Evolutionary conservation across 129 eudicot genomes (phyloP).

Genomic region (Flaveria trinervia): DNA sequence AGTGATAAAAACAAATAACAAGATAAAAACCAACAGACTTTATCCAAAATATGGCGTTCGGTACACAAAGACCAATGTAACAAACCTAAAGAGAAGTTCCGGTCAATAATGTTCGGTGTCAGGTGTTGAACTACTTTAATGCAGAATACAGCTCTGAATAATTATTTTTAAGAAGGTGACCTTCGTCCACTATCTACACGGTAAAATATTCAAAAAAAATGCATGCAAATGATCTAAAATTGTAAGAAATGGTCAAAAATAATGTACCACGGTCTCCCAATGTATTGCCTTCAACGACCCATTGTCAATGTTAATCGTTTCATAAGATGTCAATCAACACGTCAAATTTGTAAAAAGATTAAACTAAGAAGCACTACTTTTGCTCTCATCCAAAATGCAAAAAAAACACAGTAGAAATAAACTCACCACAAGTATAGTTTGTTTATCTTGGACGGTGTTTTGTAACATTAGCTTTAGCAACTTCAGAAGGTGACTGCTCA

Average conservation of each 20-base stretch:
- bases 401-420: too few species aligned
- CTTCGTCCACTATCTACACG: constrained; percentile 94
- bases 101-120: constrained; percentile 83
- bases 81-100: constrained; percentile 99
- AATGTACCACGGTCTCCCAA: constrained; percentile 92
- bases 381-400: too few species aligned
- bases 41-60: background rate
- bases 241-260: constrained; percentile 5
- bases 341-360: constrained; percentile 53
- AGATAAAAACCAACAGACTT: background rate
- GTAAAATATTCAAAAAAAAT: constrained; percentile 20
- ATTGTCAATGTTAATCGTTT: constrained; percentile 84
- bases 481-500: too few species aligned
- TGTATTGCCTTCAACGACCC: constrained; percentile 77
- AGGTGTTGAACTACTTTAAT: constrained; percentile 65
- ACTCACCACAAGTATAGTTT: too few species aligned
- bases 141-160: constrained; percentile 82
- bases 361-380: too few species aligned
- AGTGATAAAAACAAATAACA: background rate
- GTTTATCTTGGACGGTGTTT: too few species aligned
- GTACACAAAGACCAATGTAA: background rate
- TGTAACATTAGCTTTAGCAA: too few species aligned
- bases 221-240: background rate
- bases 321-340: constrained; percentile 89
- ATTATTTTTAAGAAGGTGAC: constrained; percentile 94